phyloP scores from a whole-genome alignment of 2,329 filamentous ascomycete genomes.

The Claviceps sp. region DNA sequence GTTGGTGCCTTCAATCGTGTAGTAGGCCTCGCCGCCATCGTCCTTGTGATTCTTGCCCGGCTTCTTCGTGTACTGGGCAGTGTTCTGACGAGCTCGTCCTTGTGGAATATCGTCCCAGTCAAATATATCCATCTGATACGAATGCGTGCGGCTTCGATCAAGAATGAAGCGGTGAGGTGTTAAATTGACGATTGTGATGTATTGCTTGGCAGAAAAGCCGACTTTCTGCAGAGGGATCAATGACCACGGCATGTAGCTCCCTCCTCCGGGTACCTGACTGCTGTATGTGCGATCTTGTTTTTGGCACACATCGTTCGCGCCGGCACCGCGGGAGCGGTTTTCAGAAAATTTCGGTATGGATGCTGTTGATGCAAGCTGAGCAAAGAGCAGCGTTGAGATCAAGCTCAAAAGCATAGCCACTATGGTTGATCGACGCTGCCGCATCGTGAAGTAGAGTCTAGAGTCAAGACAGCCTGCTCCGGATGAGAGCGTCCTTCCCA shows the following conservation, averaged over 20 bases:
- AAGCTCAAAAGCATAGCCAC: neutral
- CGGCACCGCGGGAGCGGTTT: neutral
- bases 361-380: neutral
- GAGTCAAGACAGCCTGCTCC: neutral
- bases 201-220: constrained; percentile 11
- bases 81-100: constrained; percentile 18
- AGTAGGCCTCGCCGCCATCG: constrained; percentile 20
- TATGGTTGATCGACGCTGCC: neutral
- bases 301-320: constrained; percentile 1
- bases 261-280: neutral
- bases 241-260: constrained; percentile 7
- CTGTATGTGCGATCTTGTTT: constrained; percentile 6
- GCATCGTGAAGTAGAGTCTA: neutral
- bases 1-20: constrained; percentile 16
- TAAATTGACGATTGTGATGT: constrained; percentile 21
- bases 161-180: constrained; percentile 19
- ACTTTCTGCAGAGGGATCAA: constrained; percentile 1
- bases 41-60: constrained; percentile 9
- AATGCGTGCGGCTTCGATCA: constrained; percentile 14
- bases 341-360: neutral
- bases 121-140: constrained; percentile 19
- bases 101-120: constrained; percentile 21
- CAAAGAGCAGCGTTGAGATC: neutral
- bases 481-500: neutral
- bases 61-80: constrained; percentile 13